Conservation (phyloP, 805 yeast genomes). For the Saturnispora diversa region DNA sequence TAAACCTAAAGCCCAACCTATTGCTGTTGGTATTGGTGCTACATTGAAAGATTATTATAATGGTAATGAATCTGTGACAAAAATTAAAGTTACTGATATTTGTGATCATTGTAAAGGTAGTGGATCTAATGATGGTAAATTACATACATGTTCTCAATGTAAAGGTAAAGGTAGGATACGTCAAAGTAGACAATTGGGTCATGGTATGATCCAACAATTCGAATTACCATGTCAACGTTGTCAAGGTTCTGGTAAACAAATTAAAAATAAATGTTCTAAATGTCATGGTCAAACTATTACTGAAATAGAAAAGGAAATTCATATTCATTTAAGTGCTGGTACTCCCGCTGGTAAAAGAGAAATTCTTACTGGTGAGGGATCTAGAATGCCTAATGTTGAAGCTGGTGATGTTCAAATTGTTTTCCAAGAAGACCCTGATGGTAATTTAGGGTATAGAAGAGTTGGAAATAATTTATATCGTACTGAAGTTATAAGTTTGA, state of each 20-base stretch:
- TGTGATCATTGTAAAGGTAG: constrained; percentile 77
- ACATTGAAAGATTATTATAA: constrained; percentile 58
- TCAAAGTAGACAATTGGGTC: constrained; percentile 69
- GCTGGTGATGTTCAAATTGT: constrained; percentile 74
- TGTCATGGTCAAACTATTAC: constrained; percentile 69
- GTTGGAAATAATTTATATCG: constrained; percentile 67
- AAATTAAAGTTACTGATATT: constrained; percentile 59
- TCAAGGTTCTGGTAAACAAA: constrained; percentile 64
- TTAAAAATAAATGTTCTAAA: constrained; percentile 52
- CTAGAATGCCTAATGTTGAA: constrained; percentile 70
- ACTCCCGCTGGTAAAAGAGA: constrained; percentile 50
- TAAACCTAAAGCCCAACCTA: constrained; percentile 53
- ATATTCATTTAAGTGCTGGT: constrained; percentile 64
- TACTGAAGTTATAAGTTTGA: constrained; percentile 64
- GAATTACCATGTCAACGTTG: constrained; percentile 76
- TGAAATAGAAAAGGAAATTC: constrained; percentile 47
- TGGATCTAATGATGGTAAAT: constrained; percentile 75
- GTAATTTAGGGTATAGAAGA: constrained; percentile 80
- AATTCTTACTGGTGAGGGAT: constrained; percentile 67
- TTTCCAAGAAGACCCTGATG: constrained; percentile 44
- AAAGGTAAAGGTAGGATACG: constrained; percentile 65
- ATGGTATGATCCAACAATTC: constrained; percentile 82
- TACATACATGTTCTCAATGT: constrained; percentile 60
- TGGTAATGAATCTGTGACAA: constrained; percentile 59
- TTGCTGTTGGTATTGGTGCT: constrained; percentile 47